Percentiles rank a stretch among this genome's conserved stretches.
Evolutionary conservation across 106 monocot genomes (phyloP).

Genomic region (Allium sativum): DNA sequence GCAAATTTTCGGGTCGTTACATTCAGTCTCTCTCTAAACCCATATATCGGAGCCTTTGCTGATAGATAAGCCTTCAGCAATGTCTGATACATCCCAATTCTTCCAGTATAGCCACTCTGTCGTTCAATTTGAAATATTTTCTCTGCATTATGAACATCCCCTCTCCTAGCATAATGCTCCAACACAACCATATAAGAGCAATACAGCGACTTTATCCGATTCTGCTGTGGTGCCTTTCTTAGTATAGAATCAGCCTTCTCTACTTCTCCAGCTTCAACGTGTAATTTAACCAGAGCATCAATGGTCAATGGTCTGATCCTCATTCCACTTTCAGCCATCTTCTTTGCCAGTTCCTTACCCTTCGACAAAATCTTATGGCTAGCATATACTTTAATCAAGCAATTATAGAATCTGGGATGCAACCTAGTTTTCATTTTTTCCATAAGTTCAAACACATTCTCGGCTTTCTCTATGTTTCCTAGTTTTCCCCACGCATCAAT

Average conservation of each 20-base stretch:
- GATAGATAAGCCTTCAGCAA: conserved; percentile 60
- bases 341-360: conserved; percentile 59
- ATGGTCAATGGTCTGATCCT: conserved; percentile 39
- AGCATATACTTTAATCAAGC: conserved; percentile 61
- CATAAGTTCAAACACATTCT: conserved; percentile 55
- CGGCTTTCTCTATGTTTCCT: conserved; percentile 52
- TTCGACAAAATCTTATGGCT: conserved; percentile 52
- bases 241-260: conserved; percentile 75
- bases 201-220: conserved; percentile 37
- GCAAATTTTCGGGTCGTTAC: conserved; percentile 56
- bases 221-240: conserved; percentile 35
- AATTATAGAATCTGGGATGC: conserved; percentile 38
- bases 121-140: conserved; percentile 55
- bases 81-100: conserved; percentile 40
- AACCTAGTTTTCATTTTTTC: conserved; percentile 29
- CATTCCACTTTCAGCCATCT: conserved; percentile 45
- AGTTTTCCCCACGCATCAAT: conserved; percentile 72
- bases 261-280: conserved; percentile 52
- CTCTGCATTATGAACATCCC: conserved; percentile 72
- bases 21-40: conserved; percentile 88
- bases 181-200: conserved; percentile 33
- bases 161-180: conserved; percentile 42
- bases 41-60: conserved; percentile 69
- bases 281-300: conserved; percentile 57
- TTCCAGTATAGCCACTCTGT: conserved; percentile 43